Percentiles rank a stretch among this genome's conserved stretches.
Evolutionary conservation across 305 asterid genomes (phyloP).

Genomic region (Petunia hybrid): DNA sequence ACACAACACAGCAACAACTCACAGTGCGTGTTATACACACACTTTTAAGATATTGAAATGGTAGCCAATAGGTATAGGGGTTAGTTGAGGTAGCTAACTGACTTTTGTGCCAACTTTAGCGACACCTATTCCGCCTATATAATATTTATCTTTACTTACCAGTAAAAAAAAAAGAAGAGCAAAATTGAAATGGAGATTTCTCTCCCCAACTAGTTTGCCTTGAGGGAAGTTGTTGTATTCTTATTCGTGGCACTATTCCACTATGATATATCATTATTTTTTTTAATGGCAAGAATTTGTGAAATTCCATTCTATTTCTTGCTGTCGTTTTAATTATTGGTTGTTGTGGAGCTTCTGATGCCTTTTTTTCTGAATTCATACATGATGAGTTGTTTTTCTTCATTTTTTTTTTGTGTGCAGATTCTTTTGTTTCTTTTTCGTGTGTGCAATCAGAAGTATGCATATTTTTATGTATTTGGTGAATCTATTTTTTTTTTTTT

Average conservation of each 20-base stretch:
- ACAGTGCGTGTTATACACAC: too few relatives aligned
- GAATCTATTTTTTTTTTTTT: slow-evolving; percentile 40
- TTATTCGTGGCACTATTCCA: background rate
- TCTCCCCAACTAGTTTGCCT: background rate
- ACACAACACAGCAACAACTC: too few relatives aligned
- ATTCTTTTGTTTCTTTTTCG: slow-evolving; percentile 19
- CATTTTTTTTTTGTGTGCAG: background rate
- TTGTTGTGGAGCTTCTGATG: slow-evolving; percentile 15
- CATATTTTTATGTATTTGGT: background rate
- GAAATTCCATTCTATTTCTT: background rate
- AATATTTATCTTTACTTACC: too few relatives aligned
- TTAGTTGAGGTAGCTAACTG: too few relatives aligned
- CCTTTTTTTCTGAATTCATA: background rate
- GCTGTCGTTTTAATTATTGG: background rate
- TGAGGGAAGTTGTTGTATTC: background rate
- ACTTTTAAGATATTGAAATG: too few relatives aligned
- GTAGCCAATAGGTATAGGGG: too few relatives aligned
- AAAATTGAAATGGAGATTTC: background rate
- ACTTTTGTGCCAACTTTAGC: too few relatives aligned
- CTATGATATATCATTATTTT: slow-evolving; percentile 16
- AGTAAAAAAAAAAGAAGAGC: background rate
- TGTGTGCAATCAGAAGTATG: background rate
- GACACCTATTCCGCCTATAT: too few relatives aligned
- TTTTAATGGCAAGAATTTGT: background rate
- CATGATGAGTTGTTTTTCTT: background rate